These are phyloP conservation scores for Capsella bursapastoris DNA, from an alignment of 345 rosid genomes.

Conservation along the genomic window DNA sequence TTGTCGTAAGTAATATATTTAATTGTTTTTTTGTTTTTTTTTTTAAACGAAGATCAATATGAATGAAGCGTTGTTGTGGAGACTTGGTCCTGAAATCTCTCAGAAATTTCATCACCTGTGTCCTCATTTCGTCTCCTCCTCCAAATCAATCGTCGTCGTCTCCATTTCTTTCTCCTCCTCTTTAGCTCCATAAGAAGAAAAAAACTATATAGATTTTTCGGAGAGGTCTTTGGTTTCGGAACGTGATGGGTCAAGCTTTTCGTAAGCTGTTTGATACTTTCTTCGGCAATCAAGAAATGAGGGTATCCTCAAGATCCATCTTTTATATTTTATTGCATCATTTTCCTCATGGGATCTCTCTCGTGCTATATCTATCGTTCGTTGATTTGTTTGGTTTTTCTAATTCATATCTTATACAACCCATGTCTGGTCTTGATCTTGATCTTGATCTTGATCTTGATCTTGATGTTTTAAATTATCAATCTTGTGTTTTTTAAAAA, in stretches of 20 bases:
- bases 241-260: conserved; percentile 83
- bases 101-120: conserved; percentile 1
- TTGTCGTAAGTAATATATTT: not conserved
- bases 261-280: conserved; percentile 88
- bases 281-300: conserved; percentile 93
- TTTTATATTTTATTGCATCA: too few species aligned
- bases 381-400: not conserved
- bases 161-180: conserved; percentile 3
- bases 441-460: not conserved
- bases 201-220: not conserved
- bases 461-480: not conserved
- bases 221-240: conserved; percentile 4
- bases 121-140: conserved; percentile 4
- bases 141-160: conserved; percentile 24
- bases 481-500: not conserved
- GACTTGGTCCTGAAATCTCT: not conserved
- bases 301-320: conserved; percentile 46
- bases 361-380: too few species aligned
- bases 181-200: not conserved
- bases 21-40: too few species aligned
- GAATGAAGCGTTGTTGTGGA: not conserved
- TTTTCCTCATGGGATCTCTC: conserved; percentile 8
- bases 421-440: conserved; percentile 4
- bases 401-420: conserved; percentile 3
- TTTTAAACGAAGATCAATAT: not conserved